phyloP scores from a whole-genome alignment of 164 flowering plant species.

The Aristolochia fimbriata region DNA sequence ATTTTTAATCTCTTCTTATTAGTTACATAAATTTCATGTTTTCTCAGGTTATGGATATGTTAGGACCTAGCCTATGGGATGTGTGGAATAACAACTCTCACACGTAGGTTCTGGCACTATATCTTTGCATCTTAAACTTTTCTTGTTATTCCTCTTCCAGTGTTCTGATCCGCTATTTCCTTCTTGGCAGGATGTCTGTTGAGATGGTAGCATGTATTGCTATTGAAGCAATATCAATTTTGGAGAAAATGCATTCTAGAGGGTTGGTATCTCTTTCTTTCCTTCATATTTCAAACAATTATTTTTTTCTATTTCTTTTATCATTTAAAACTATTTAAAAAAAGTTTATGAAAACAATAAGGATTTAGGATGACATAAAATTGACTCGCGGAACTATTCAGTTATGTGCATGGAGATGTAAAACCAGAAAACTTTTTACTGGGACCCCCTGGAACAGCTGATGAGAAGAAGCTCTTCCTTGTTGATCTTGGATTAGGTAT shows the following conservation, averaged over 20 bases:
- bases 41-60: slow-evolving; percentile 93
- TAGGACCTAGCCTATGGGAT: slow-evolving; percentile 97
- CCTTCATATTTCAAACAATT: not conserved
- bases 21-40: not conserved
- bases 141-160: too few species aligned
- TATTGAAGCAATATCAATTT: slow-evolving; percentile 14
- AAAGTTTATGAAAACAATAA: not conserved
- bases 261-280: slow-evolving; percentile 12
- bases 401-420: slow-evolving; percentile 96
- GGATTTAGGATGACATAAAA: not conserved
- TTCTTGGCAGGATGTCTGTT: slow-evolving; percentile 10
- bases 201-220: slow-evolving; percentile 21
- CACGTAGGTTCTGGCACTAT: slow-evolving; percentile 2
- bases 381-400: slow-evolving; percentile 9
- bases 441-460: slow-evolving; percentile 76
- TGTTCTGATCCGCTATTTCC: too few species aligned
- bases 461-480: slow-evolving; percentile 79
- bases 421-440: slow-evolving; percentile 97
- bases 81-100: slow-evolving; percentile 68
- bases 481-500: slow-evolving; percentile 95
- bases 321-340: too few species aligned
- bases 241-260: slow-evolving; percentile 19
- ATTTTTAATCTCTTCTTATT: not conserved
- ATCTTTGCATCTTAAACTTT: not conserved
- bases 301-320: not conserved